Evolutionary conservation across 1,284 basidiomycete genomes (phyloP).

Genomic region (Ganoderma leucocontextum): DNA sequence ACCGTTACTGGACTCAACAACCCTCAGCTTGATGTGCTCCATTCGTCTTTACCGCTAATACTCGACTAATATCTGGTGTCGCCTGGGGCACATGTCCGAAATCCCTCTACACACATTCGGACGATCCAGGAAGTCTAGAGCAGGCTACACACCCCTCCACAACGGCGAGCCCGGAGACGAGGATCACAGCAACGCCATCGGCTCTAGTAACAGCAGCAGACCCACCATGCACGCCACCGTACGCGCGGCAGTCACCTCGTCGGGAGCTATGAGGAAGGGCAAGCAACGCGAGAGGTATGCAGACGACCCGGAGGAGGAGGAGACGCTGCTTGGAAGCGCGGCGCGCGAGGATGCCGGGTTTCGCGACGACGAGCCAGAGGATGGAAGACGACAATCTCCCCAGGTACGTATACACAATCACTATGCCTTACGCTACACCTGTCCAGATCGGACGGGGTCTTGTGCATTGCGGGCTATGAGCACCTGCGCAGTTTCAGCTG

Average conservation of each 20-base stretch:
- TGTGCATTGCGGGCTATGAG: neutral
- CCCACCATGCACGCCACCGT: slow-evolving; percentile 36
- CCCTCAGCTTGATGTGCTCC: slow-evolving; percentile 17
- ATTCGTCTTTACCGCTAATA: slow-evolving; percentile 10
- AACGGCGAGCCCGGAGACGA: slow-evolving; percentile 44
- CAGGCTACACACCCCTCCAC: slow-evolving; percentile 55
- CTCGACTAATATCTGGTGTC: slow-evolving; percentile 22
- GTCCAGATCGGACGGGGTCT: neutral
- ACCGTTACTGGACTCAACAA: neutral
- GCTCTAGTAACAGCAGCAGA: neutral
- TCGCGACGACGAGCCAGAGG: slow-evolving; percentile 37
- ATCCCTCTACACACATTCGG: slow-evolving; percentile 71
- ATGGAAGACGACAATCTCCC: slow-evolving; percentile 25
- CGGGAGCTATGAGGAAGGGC: slow-evolving; percentile 45
- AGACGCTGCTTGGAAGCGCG: slow-evolving; percentile 54
- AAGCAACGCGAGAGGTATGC: slow-evolving; percentile 60
- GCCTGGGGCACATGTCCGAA: slow-evolving; percentile 61
- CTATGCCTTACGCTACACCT: neutral
- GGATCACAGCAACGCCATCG: slow-evolving; percentile 39
- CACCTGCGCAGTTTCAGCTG: neutral
- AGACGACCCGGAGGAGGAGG: slow-evolving; percentile 69
- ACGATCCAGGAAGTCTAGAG: slow-evolving; percentile 54
- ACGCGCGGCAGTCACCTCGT: slow-evolving; percentile 50
- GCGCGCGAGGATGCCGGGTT: slow-evolving; percentile 46
- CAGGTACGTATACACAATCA: slow-evolving; percentile 35